Base-by-base conservation (phyloP, 2,329 filamentous ascomycete genomes). In the Arthroderma uncinatum region DNA sequence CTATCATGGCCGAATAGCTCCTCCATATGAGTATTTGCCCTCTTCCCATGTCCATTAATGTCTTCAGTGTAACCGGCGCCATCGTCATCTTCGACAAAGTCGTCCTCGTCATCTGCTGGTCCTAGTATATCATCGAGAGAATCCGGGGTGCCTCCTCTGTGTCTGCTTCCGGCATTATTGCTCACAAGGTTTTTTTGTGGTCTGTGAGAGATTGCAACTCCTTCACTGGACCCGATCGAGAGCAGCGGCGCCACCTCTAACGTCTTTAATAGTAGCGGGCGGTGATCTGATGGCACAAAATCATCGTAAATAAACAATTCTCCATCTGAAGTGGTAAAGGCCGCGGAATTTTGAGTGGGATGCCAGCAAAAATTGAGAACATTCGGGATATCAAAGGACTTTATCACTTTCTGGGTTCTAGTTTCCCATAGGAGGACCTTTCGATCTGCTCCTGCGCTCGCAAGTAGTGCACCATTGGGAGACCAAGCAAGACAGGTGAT, bases 81-180 rank as follows among this genome's bases (percentile, higher is more conserved):
- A 67, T 98, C 93, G 62, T 98, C 93, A 65, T 98, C 93, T 4
- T 90, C 84, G 1, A 98, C 88, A 68, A 97, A 98, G 61, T 89
- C 89, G 42, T 89, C 87, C 62, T 81, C 81, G 21, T 79, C 80
- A 44, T 80, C 78, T 76, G 73, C 84, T 66, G 64, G 78, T 0
- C 82, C 82, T 1, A 95, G 78, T n/a, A 95, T 82, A 55, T 90
- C 89, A 68, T 93, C 89, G 1, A 95, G 76, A 40, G 88, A 90
- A 60, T 90, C 87, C 0, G 84, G 76, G 0, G 84, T 85, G n/a
- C 80, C 82, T 60, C 77, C 74, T 59, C 86, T 78, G 55, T 78
- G 71, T 16, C 47, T 50, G 25, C 25, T 50, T 42, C 76, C 72
- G 61, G 70, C 75, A 30, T 44, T 14, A 42, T 79, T 76, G 12